These are phyloP conservation scores for Gossypium davidsonii DNA, from an alignment of 441 rosid species.

Conservation along the genomic window DNA sequence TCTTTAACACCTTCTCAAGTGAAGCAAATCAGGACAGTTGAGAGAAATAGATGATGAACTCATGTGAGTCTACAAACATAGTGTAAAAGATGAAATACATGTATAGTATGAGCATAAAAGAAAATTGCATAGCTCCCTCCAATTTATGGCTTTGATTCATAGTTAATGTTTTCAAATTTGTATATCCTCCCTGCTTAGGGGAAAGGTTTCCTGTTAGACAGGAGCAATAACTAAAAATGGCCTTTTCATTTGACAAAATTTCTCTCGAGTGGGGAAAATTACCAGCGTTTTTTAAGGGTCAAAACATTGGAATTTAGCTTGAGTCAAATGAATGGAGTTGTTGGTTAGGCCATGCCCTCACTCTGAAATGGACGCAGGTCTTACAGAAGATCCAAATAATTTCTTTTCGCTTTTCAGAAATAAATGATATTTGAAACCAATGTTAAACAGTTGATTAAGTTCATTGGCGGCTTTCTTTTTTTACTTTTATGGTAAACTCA, in stretches of 20 bases:
- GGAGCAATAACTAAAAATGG: too few species aligned
- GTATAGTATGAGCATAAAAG: not conserved
- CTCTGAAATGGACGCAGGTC: not conserved
- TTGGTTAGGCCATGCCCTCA: too few species aligned
- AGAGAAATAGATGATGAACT: not conserved
- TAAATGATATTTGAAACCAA: too few species aligned
- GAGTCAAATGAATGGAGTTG: not conserved
- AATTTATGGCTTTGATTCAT: not conserved
- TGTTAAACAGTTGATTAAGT: not conserved
- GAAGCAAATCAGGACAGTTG: constrained; percentile 11
- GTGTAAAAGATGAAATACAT: constrained; percentile 3
- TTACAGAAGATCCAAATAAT: not conserved
- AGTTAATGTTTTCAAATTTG: not conserved
- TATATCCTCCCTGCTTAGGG: not conserved
- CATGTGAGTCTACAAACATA: not conserved
- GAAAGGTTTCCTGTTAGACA: not conserved
- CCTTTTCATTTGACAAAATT: too few species aligned
- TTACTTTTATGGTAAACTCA: too few species aligned
- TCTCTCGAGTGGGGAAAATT: too few species aligned
- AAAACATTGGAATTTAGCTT: not conserved
- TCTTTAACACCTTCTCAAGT: constrained; percentile 35
- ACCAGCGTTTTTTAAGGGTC: not conserved
- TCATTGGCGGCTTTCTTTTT: not conserved
- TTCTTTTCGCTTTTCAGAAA: too few species aligned
- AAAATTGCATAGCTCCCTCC: constrained; percentile 1